Evolutionary conservation across 2,329 filamentous ascomycete species (phyloP).

Genomic region (Fusarium albosuccineum): DNA sequence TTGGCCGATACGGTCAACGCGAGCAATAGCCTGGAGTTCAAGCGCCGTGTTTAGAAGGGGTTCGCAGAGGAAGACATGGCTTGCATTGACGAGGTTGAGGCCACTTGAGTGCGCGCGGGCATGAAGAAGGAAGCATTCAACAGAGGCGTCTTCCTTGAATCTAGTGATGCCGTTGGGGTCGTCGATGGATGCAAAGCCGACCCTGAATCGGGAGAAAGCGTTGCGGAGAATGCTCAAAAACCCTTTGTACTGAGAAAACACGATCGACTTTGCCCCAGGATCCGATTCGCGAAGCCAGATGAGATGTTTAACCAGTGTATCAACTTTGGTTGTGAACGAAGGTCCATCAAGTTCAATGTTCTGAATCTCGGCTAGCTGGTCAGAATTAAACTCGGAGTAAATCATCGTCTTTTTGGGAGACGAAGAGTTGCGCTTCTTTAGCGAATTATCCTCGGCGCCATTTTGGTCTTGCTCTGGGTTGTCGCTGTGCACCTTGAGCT

Average conservation of each 20-base stretch:
- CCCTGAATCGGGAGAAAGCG: constrained; percentile 78
- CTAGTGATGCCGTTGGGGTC: constrained; percentile 75
- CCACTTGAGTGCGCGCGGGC: constrained; percentile 90
- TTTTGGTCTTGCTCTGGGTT: constrained; percentile 23
- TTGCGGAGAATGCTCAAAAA: constrained; percentile 81
- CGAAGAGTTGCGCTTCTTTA: constrained; percentile 32
- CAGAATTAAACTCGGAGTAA: constrained; percentile 81
- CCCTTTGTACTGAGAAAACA: constrained; percentile 90
- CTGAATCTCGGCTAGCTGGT: constrained; percentile 83
- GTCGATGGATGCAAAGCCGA: constrained; percentile 80
- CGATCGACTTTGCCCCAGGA: constrained; percentile 87
- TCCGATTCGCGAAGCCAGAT: constrained; percentile 88
- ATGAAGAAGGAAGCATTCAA: constrained; percentile 90
- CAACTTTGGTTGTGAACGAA: constrained; percentile 91
- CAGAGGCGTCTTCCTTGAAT: constrained; percentile 80
- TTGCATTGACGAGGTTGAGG: constrained; percentile 91
- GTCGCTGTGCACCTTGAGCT: constrained; percentile 72
- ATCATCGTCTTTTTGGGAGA: constrained; percentile 64
- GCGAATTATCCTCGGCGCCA: constrained; percentile 19
- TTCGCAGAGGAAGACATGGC: constrained; percentile 94
- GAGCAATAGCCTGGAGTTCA: constrained; percentile 93
- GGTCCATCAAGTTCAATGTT: constrained; percentile 78
- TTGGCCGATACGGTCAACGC: constrained; percentile 95
- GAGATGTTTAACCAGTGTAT: constrained; percentile 84
- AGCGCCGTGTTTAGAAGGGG: constrained; percentile 93